Evolutionary conservation across 345 rosid species (phyloP).

Genomic region (Murraya paniculata): DNA sequence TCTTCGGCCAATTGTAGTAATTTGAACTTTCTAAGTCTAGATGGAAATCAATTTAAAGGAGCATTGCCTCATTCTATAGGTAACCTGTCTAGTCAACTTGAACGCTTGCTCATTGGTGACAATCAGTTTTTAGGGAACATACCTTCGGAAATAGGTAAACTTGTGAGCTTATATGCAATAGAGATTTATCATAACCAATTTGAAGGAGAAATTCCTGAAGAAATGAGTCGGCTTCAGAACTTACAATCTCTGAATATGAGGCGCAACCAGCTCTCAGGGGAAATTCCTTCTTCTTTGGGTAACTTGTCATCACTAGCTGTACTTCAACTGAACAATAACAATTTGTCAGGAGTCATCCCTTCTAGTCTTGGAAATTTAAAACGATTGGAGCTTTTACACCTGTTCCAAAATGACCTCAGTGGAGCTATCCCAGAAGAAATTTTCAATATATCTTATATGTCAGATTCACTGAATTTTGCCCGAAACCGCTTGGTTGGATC

Average conservation of each 20-base stretch:
- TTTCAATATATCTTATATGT: background rate
- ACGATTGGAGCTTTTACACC: background rate
- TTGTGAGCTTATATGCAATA: background rate
- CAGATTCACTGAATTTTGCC: background rate
- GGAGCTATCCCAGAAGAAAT: conserved; percentile 16
- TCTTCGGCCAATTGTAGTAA: conserved; percentile 12
- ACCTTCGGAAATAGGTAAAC: conserved; percentile 8
- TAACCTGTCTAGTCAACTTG: conserved; percentile 9
- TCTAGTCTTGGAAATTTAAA: conserved; percentile 7
- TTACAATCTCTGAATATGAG: background rate
- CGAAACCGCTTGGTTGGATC: background rate
- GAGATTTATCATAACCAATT: background rate
- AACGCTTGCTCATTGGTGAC: background rate
- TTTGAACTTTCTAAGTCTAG: background rate
- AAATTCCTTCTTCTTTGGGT: conserved; percentile 14
- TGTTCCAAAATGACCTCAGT: conserved; percentile 8
- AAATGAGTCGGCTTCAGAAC: background rate
- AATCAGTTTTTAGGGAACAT: conserved; percentile 10
- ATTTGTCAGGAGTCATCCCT: conserved; percentile 26
- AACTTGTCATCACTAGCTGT: conserved; percentile 14
- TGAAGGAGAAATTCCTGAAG: conserved; percentile 4
- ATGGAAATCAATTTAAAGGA: background rate
- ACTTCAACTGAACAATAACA: conserved; percentile 9
- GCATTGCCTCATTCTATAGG: conserved; percentile 11
- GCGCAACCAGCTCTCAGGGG: background rate